Percentiles rank a stretch among this genome's conserved stretches.
Evolutionary conservation across 257 asterid species (phyloP).

Genomic region (Jasminum sambac): DNA sequence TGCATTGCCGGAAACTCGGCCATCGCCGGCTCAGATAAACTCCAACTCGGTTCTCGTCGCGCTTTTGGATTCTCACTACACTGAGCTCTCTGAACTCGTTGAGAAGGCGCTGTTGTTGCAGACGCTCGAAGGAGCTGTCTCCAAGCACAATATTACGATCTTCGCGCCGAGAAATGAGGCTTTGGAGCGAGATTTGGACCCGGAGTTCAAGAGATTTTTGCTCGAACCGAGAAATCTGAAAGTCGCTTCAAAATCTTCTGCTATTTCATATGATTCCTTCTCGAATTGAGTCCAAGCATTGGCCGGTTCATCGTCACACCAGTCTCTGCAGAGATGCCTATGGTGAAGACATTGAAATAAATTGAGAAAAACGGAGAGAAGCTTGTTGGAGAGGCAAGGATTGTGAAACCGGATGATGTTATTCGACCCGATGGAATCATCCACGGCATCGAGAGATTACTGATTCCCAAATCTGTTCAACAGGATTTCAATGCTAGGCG

Average conservation of each 20-base stretch:
- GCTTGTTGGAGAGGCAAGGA: constrained; percentile 41
- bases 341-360: constrained; percentile 40
- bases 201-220: constrained; percentile 78
- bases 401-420: constrained; percentile 56
- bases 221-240: constrained; percentile 79
- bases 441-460: constrained; percentile 80
- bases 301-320: constrained; percentile 40
- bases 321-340: constrained; percentile 55
- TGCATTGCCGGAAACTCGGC: constrained; percentile 60
- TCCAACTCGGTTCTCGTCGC: constrained; percentile 94
- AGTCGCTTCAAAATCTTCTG: constrained; percentile 71
- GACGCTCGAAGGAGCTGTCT: constrained; percentile 75
- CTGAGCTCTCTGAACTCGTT: constrained; percentile 87
- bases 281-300: constrained; percentile 56
- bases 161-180: constrained; percentile 93
- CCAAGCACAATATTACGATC: constrained; percentile 75
- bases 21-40: constrained; percentile 46
- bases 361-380: constrained; percentile 38
- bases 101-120: constrained; percentile 87
- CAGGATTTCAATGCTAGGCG: constrained; percentile 79
- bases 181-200: constrained; percentile 79
- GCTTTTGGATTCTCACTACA: constrained; percentile 81
- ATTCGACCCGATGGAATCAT: constrained; percentile 90
- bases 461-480: constrained; percentile 82
- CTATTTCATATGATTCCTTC: constrained; percentile 81